Evolutionary conservation across 192 early-diverging fungal genomes (phyloP).

Genomic region (Phlyctochytrium arcticum): DNA sequence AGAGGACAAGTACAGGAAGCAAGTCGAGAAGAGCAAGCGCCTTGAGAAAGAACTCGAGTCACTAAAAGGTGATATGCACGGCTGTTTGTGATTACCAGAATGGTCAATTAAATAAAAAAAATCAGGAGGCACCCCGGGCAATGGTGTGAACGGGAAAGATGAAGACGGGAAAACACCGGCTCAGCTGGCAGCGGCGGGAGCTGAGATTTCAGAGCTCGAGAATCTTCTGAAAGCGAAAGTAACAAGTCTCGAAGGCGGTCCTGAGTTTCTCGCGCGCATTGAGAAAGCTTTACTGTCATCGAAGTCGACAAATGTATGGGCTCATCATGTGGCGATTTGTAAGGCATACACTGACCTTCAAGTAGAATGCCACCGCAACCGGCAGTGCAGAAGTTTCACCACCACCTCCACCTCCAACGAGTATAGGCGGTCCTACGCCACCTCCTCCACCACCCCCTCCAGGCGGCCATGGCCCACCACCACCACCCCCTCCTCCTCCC

Average conservation of each 20-base stretch:
- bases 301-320: too few relatives aligned
- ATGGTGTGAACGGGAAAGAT: not conserved
- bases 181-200: conserved; percentile 20
- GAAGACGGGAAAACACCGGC: not conserved
- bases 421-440: conserved; percentile 20
- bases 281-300: conserved; percentile 8
- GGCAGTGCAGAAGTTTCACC: conserved; percentile 11
- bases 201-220: conserved; percentile 27
- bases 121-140: not conserved
- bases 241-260: conserved; percentile 16
- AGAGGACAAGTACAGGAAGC: conserved; percentile 36
- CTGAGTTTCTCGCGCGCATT: conserved; percentile 2
- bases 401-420: conserved; percentile 16
- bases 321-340: too few relatives aligned
- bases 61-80: conserved; percentile 9
- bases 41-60: conserved; percentile 46
- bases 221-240: conserved; percentile 24
- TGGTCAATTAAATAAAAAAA: too few relatives aligned
- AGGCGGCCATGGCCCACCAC: conserved; percentile 1
- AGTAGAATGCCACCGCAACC: not conserved
- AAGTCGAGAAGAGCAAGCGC: conserved; percentile 35
- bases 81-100: not conserved
- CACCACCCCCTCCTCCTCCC: conserved; percentile 27
- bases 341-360: too few relatives aligned
- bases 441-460: conserved; percentile 23